Conservation (phyloP, 169 alveolate genomes). For the Cyclospora cayetanensis region DNA sequence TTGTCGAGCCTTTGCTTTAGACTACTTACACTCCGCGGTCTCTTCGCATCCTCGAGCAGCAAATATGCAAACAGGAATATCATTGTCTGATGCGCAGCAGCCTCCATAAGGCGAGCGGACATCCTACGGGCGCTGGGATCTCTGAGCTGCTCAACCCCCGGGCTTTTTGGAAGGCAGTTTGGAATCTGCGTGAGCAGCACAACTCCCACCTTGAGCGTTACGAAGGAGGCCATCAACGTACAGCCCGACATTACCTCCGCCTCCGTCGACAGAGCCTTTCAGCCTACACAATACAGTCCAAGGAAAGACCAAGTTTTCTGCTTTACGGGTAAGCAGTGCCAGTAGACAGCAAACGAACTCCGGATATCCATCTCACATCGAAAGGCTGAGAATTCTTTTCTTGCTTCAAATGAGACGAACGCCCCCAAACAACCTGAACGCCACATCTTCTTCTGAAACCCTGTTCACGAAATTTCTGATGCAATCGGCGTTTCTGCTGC, state of each 20-base stretch:
- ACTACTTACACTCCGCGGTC: neutral
- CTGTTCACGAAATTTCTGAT: neutral
- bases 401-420: neutral
- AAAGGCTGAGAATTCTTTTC: too few relatives aligned
- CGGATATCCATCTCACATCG: too few relatives aligned
- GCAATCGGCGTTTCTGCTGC: neutral
- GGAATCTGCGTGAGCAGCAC: neutral
- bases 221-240: neutral
- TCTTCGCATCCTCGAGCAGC: too few relatives aligned
- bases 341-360: too few relatives aligned
- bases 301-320: neutral
- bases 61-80: too few relatives aligned
- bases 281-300: neutral
- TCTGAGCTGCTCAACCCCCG: neutral
- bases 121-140: neutral
- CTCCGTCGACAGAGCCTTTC: neutral
- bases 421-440: neutral
- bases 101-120: neutral
- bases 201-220: neutral
- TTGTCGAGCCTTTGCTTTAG: neutral
- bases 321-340: neutral
- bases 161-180: neutral
- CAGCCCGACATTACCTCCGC: neutral
- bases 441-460: neutral
- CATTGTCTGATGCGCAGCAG: too few relatives aligned